phyloP scores from a whole-genome alignment of 2,329 filamentous ascomycete genomes.

The Colletotrichum noveboracense region DNA sequence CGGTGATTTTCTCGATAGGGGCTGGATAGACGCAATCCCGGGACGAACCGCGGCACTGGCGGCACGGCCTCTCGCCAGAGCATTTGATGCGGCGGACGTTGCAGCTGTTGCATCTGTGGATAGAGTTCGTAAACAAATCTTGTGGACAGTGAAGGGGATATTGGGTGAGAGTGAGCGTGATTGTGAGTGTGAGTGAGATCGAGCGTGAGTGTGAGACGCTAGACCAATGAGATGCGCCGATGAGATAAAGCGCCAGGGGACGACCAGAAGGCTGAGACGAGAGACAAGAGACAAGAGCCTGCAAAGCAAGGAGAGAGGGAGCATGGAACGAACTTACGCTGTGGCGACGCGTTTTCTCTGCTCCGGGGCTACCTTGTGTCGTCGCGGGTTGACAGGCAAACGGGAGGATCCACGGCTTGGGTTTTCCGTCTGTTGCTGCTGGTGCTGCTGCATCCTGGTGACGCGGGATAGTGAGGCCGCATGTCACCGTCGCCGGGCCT shows the following conservation, averaged over 20 bases:
- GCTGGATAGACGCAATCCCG: conserved; percentile 54
- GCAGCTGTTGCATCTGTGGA: conserved; percentile 55
- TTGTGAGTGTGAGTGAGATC: neutral
- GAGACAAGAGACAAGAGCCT: neutral
- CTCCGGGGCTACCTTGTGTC: conserved; percentile 51
- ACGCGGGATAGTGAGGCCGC: conserved; percentile 13
- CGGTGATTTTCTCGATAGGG: conserved; percentile 46
- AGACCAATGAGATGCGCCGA: neutral
- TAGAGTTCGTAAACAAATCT: neutral
- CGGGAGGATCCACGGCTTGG: conserved; percentile 32
- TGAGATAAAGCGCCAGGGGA: neutral
- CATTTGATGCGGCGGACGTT: conserved; percentile 59
- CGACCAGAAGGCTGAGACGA: neutral
- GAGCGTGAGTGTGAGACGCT: neutral
- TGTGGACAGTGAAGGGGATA: neutral
- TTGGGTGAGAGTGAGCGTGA: neutral
- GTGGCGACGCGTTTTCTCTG: conserved; percentile 54
- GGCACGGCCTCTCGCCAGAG: conserved; percentile 54
- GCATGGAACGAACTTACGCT: conserved; percentile 43
- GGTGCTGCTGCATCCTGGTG: conserved; percentile 21
- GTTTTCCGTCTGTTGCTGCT: conserved; percentile 9
- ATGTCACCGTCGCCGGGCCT: conserved; percentile 14
- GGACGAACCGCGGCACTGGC: conserved; percentile 46
- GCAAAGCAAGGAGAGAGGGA: neutral
- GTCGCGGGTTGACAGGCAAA: conserved; percentile 55